A percentile compares a stretch with the other conserved stretches of the same genome.
These are phyloP conservation scores for Eugenia klotzschiana DNA, from an alignment of 441 rosid species.

Conservation along the genomic window DNA sequence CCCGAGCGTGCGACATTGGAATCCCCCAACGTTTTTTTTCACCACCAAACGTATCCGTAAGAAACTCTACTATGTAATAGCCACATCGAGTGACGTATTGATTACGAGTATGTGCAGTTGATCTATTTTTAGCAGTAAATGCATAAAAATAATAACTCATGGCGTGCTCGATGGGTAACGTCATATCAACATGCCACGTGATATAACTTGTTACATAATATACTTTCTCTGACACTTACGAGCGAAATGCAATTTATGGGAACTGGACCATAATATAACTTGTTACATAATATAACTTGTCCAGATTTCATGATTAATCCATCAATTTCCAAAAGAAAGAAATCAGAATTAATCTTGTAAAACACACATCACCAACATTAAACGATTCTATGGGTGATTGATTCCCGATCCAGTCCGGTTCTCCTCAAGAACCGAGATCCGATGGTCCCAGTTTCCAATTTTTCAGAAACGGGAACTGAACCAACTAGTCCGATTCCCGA, in stretches of 20 bases:
- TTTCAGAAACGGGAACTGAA: too few species aligned
- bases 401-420: too few species aligned
- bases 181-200: neutral
- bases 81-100: neutral
- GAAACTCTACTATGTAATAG: neutral
- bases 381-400: too few species aligned
- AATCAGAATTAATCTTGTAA: neutral
- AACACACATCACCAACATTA: too few species aligned
- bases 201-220: neutral
- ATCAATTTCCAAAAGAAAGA: neutral
- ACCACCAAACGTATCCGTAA: neutral
- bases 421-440: too few species aligned
- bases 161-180: accelerated
- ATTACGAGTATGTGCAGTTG: neutral
- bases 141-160: neutral
- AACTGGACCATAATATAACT: too few species aligned
- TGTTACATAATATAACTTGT: too few species aligned
- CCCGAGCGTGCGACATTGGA: neutral
- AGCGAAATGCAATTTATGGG: neutral
- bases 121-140: neutral
- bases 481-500: too few species aligned
- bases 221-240: too few species aligned
- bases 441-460: too few species aligned
- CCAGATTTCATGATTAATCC: neutral
- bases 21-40: neutral